Base-by-base conservation (phyloP, 2,329 filamentous ascomycete genomes). In the Fusarium sp. region DNA sequence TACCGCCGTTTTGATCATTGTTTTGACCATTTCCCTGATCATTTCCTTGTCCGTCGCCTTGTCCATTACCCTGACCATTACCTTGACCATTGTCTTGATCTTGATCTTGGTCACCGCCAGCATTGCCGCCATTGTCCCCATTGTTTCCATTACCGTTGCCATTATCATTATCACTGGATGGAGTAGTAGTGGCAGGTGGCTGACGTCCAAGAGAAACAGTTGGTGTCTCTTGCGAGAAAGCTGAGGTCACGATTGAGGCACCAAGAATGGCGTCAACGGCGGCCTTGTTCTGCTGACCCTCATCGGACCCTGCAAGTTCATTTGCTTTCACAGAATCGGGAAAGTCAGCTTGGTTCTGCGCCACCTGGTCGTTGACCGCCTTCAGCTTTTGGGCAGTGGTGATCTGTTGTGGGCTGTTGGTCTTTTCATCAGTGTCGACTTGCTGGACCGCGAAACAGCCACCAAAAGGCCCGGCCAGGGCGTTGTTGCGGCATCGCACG, bases 401-500 rank as follows among this genome's bases (percentile, higher is more conserved):
- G 71, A 89, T 84, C 50, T 78, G 79, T 47, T 78, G 73, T 4
- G 84, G 77, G 1, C 77, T 81, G 78, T 87, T 87, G 57, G 73
- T 75, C 49, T 76, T 82, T 45, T 81, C 60, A 0, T 76, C 70
- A 2, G 72, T 65, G 22, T 88, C 87, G 31, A 79, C 78, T 72
- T 90, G 88, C 75, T 88, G 84, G 19, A 89, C 82, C 3, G 86
- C 79, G 74, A 89, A 85, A 77, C 87, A 89, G 51, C 87, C 84
- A 39, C 85, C 85, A 57, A 89, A 89, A 14, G 86, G 86, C 6
- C 86, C 86, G 11, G 85, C 85, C 5, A 84, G 76, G 6, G 86
- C 85, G 57, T 84, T 86, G 79, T 89, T 89, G 21, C 86, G 82
- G 80, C 87, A 89, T 36, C 87, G 84, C 21, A 89, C 81, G 1